Conservation (phyloP, 768 basidiomycete species). For the Lactarius indigo region DNA sequence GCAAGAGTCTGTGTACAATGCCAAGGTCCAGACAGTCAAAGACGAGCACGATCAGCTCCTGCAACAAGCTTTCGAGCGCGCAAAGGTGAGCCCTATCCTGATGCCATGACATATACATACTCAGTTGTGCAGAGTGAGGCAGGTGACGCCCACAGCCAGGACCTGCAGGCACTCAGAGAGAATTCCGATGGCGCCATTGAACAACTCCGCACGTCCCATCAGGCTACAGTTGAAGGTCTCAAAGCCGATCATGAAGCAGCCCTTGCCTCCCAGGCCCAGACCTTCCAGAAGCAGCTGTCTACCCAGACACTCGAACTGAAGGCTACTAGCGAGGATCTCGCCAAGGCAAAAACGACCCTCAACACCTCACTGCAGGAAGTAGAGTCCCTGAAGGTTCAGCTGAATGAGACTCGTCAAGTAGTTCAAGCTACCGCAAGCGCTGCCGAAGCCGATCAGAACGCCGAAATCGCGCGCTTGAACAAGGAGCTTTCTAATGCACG, state of each 20-base stretch:
- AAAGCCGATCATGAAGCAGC: conserved; percentile 60
- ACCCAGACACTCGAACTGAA: conserved; percentile 68
- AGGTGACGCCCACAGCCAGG: conserved; percentile 60
- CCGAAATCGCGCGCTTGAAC: conserved; percentile 52
- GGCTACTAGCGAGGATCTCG: conserved; percentile 80
- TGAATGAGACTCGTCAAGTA: conserved; percentile 56
- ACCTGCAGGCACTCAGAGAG: conserved; percentile 66
- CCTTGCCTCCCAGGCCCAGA: conserved; percentile 53
- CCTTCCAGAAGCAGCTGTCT: conserved; percentile 60
- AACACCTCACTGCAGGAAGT: conserved; percentile 52
- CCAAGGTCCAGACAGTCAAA: conserved; percentile 62
- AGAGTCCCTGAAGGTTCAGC: conserved; percentile 54
- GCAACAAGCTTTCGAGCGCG: conserved; percentile 69
- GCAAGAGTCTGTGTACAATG: conserved; percentile 65
- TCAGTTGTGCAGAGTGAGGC: conserved; percentile 56
- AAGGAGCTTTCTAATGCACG: conserved; percentile 60
- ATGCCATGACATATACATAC: neutral
- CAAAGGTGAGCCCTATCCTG: conserved; percentile 52
- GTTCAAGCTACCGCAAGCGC: conserved; percentile 35
- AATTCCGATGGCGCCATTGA: conserved; percentile 63
- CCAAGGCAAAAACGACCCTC: conserved; percentile 64
- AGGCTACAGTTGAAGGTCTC: conserved; percentile 55
- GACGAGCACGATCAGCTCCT: conserved; percentile 59
- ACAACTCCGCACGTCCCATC: conserved; percentile 63
- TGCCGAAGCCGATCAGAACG: conserved; percentile 46